Evolutionary conservation across 2,329 filamentous ascomycete species (phyloP).

Genomic region (Claviceps cyperi): DNA sequence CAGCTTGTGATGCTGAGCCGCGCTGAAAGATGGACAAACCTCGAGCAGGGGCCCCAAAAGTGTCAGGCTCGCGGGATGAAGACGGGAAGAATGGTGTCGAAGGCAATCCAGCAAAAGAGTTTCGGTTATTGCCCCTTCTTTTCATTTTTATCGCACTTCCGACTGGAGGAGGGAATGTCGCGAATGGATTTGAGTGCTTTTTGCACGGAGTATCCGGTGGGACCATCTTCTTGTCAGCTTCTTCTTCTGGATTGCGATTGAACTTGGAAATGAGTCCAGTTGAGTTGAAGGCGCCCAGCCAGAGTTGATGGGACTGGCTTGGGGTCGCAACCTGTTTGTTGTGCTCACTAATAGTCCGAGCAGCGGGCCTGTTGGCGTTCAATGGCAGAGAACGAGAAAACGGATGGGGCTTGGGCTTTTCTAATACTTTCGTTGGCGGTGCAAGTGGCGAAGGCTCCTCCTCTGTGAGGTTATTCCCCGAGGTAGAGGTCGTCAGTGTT

Average conservation of each 20-base stretch:
- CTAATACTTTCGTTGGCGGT: conserved; percentile 13
- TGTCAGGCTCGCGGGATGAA: conserved; percentile 29
- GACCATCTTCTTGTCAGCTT: conserved; percentile 41
- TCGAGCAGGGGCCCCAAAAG: conserved; percentile 41
- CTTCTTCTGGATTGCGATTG: conserved; percentile 66
- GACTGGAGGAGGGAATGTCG: conserved; percentile 45
- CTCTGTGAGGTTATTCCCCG: conserved; percentile 60
- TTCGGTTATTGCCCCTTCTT: conserved; percentile 36
- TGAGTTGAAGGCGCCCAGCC: conserved; percentile 79
- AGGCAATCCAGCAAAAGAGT: conserved; percentile 59
- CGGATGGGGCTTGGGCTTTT: conserved; percentile 17
- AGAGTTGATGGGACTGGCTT: conserved; percentile 40
- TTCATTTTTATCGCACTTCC: conserved; percentile 49
- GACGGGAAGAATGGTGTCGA: conserved; percentile 65
- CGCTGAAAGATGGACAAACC: conserved; percentile 53
- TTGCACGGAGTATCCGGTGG: conserved; percentile 97
- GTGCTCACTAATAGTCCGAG: conserved; percentile 16
- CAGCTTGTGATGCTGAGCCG: conserved; percentile 30
- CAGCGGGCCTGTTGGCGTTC: conserved; percentile 22
- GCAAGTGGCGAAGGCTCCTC: conserved; percentile 44
- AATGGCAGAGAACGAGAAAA: conserved; percentile 26
- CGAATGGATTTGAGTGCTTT: conserved; percentile 57
- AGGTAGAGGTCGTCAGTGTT: conserved; percentile 76
- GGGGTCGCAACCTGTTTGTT: conserved; percentile 29
- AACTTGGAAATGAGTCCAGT: conserved; percentile 92